Base-by-base conservation (phyloP, 2,329 filamentous ascomycete species). In the Paraconiothyrium brasiliense region DNA sequence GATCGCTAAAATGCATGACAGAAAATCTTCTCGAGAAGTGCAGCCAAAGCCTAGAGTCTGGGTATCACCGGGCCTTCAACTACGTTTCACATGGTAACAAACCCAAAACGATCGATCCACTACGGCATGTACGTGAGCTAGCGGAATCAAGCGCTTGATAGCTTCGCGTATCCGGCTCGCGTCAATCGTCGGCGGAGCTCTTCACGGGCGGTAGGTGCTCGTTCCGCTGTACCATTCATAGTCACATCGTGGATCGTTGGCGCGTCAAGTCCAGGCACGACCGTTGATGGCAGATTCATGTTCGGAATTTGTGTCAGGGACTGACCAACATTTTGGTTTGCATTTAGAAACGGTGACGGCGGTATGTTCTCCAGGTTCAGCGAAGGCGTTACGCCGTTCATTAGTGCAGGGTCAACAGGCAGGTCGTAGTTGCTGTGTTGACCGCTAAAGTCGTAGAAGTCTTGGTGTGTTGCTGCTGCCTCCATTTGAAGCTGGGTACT, bases 351-450 rank as follows among this genome's bases (percentile, higher is more conserved):
- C 0, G 76, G 76, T 13, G 72, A 76, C 0, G 75, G 75, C 7
- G 75, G 74, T n/a, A 76, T 64, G 37, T 77, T 73, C 24, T 72
- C 69, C 3, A 76, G 67, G 41, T 55, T 71, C 8, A 56, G 20
- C 2, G 52, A 55, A 0, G 58, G 43, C n/a, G 69, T 61, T 1
- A 75, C 58, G 14, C 63, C 70, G 35, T 84, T 80, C 82, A 89
- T 88, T 51, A 89, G 86, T 41, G 87, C 86, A 2, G 87, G 87
- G 61, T 90, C 87, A 46, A 88, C 81, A 2, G 86, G 86, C 75
- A 89, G 81, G 46, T 84, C 80, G 61, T 82, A 84, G 50, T 83
- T 76, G 27, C 79, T 76, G 59, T 81, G 83, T 79, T 76, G 43
- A 79, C 73, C 8, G 71, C 62, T 50, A 76, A 22, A 61, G 57